Conservation (phyloP, 116 monocot genomes). For the Trichopus zeylanicus region DNA sequence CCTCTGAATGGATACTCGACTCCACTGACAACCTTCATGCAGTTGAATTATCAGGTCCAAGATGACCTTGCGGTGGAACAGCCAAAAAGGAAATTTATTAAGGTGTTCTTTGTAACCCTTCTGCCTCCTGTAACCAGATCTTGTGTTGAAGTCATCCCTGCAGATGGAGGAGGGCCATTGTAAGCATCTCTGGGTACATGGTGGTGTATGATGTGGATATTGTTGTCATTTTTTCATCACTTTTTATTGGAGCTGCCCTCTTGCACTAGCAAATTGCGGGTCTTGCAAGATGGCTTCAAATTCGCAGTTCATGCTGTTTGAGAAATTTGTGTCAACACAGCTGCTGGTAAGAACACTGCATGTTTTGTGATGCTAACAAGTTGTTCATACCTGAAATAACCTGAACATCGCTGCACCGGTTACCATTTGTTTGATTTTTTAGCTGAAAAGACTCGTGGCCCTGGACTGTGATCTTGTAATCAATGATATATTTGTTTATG, state of each 20-base stretch:
- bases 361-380: neutral
- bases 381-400: constrained; percentile 1
- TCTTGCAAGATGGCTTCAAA: neutral
- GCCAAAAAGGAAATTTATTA: too few relatives aligned
- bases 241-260: neutral
- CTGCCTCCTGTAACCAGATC: too few relatives aligned
- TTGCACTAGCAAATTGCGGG: neutral
- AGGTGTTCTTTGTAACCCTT: too few relatives aligned
- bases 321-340: neutral
- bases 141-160: too few relatives aligned
- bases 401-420: neutral
- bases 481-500: too few relatives aligned
- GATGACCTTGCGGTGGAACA: too few relatives aligned
- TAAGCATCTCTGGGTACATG: too few relatives aligned
- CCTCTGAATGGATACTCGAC: constrained; percentile 71
- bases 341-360: neutral
- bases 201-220: neutral
- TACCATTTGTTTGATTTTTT: neutral
- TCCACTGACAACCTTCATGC: too few relatives aligned
- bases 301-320: neutral
- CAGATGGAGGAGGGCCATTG: too few relatives aligned
- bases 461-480: neutral
- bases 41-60: too few relatives aligned
- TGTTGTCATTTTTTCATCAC: neutral
- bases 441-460: neutral